Conservation (phyloP, 2,329 filamentous ascomycete genomes). For the Alternaria solani region DNA sequence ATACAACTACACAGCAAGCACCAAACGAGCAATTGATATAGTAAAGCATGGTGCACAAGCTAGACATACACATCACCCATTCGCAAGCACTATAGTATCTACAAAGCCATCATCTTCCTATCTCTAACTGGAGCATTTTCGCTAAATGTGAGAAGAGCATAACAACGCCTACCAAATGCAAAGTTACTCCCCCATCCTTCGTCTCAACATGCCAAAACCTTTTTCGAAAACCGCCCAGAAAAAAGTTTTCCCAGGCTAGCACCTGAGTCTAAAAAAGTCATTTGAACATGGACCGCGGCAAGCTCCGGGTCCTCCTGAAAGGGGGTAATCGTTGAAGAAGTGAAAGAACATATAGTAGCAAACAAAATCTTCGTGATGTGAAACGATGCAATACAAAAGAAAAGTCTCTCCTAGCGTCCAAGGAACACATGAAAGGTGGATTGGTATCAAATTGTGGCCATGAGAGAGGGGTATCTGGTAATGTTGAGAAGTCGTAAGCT, state of each 20-base stretch:
- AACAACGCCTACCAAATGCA: not conserved
- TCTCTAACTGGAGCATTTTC: not conserved
- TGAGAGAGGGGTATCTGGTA: constrained; percentile 3
- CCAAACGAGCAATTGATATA: not conserved
- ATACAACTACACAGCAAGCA: no score
- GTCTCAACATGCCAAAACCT: not conserved
- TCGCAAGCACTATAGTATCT: not conserved
- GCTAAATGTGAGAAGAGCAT: not conserved
- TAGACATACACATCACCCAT: not conserved
- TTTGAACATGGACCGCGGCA: constrained; percentile 40
- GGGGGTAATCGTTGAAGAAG: constrained; percentile 44
- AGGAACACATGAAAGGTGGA: not conserved
- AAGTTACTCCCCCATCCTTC: not conserved
- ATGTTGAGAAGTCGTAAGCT: constrained; percentile 2
- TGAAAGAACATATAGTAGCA: constrained; percentile 20
- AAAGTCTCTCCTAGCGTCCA: not conserved
- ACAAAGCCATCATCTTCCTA: not conserved
- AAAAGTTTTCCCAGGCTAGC: constrained; percentile 32
- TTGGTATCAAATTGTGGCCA: constrained; percentile 3
- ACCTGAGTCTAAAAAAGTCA: constrained; percentile 39
- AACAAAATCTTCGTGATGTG: constrained; percentile 7
- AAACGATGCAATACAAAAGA: constrained; percentile 6
- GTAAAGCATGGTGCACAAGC: not conserved
- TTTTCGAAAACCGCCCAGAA: not conserved
- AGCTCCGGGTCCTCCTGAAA: constrained; percentile 44